Conservation (phyloP, 116 monocot genomes). For the Thalassia testudinum region DNA sequence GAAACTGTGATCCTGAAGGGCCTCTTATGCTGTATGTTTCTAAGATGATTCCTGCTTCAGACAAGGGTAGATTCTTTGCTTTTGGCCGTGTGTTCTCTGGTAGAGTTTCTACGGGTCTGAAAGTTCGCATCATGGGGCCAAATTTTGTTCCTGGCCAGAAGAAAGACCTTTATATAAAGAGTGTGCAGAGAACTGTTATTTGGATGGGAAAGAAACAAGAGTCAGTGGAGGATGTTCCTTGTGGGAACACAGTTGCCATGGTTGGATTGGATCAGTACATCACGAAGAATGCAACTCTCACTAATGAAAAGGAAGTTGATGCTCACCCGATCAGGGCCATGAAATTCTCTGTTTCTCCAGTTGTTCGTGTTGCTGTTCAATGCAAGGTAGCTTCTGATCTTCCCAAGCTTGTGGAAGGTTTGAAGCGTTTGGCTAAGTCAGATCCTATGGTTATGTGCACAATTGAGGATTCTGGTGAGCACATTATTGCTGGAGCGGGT, state of each 20-base stretch:
- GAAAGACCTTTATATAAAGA: conserved; percentile 32
- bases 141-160: conserved; percentile 43
- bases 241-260: conserved; percentile 37
- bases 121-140: conserved; percentile 43
- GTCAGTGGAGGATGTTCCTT: conserved; percentile 38
- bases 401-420: conserved; percentile 17
- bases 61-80: conserved; percentile 34
- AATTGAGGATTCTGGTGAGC: conserved; percentile 26
- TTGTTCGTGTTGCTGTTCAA: conserved; percentile 16
- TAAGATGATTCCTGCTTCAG: conserved; percentile 35
- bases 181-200: conserved; percentile 37
- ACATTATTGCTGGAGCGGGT: conserved; percentile 21
- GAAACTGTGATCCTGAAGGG: conserved; percentile 27
- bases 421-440: conserved; percentile 20
- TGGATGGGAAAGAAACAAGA: conserved; percentile 52
- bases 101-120: conserved; percentile 27
- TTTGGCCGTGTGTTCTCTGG: conserved; percentile 39
- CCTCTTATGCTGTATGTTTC: conserved; percentile 36
- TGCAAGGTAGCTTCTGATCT: conserved; percentile 21
- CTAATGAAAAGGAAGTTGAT: conserved; percentile 20
- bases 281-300: conserved; percentile 21
- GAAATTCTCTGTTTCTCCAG: conserved; percentile 21
- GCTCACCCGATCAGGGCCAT: conserved; percentile 20
- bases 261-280: conserved; percentile 34
- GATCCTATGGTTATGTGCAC: conserved; percentile 20